Base-by-base conservation (phyloP, 2,329 filamentous ascomycete genomes). In the Alternaria sp. region DNA sequence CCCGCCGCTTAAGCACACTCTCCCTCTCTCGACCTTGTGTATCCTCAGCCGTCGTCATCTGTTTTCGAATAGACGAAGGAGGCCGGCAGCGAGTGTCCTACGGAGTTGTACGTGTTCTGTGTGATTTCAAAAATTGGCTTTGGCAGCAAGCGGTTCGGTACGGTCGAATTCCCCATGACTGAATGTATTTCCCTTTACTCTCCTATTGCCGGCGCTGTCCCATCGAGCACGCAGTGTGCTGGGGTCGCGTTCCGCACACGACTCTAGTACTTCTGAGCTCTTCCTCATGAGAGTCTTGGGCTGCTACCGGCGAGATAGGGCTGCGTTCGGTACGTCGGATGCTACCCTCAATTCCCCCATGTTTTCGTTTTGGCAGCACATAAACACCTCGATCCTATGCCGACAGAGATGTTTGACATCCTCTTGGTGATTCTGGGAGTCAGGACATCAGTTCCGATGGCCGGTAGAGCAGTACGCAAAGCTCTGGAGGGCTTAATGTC, bases 91-190 rank as follows among this genome's bases (percentile, higher is more conserved):
- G 74, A 79, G 74, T 67, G 76, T 79, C 74, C 62, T 69, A 68
- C 66, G 77, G 77, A 79, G 75, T 79, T 79, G 73, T 74, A 71
- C 77, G 75, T 75, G 73, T 79, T 69, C 65, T 73, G 59, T 65
- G 69, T 78, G 69, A 74, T 75, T 77, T 79, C 73, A 71, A 78
- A 79, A 79, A 79, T 78, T 77, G 75, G 76, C 72, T 77, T 78
- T 77, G 71, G 72, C 73, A 78, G 77, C 77, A 73, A 79, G 77
- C 77, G 77, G 77, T 67, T 77, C 74, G 74, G 77, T 62, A 77
- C 75, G 69, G 73, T 73, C 69, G 69, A 72, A 74, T 78, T 77
- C 73, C 77, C 76, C 74, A 79, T 77, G 77, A 79, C 70, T 79
- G 73, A 61, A 79, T 79, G 76, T 78, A 72, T 77, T 78, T 78